These are phyloP conservation scores for Tripidium arundinaceum DNA, from an alignment of 202 grass and related monocot genomes.

Conservation along the genomic window DNA sequence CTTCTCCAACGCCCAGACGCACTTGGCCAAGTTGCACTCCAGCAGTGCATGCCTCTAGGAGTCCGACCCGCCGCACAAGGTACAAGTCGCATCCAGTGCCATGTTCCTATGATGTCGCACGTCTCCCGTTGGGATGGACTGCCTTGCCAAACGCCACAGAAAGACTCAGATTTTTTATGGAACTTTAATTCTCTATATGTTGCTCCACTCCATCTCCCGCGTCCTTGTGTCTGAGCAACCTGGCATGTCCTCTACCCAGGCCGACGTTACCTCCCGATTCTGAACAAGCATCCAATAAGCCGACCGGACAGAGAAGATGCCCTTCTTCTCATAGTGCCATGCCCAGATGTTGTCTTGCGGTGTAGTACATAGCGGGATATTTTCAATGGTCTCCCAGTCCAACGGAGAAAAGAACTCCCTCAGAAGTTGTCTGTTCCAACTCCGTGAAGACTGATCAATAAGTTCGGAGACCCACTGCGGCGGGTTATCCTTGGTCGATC, in stretches of 20 bases:
- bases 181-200: background rate
- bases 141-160: background rate
- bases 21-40: background rate
- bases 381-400: too few species aligned
- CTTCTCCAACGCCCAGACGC: background rate
- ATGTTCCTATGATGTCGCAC: background rate
- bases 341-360: background rate
- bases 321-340: background rate
- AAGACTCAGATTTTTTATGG: background rate
- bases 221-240: background rate
- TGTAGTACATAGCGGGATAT: background rate
- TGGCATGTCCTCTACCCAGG: accelerated
- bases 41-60: background rate
- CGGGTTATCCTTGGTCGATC: too few species aligned
- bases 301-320: background rate
- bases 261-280: background rate
- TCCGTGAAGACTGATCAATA: background rate
- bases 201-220: background rate
- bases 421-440: background rate
- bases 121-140: background rate
- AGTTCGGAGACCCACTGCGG: background rate
- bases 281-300: background rate
- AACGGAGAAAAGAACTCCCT: background rate
- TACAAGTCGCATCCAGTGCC: background rate
- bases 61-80: background rate